Conservation (phyloP, 768 basidiomycete genomes). For the Lactarius evosmus region DNA sequence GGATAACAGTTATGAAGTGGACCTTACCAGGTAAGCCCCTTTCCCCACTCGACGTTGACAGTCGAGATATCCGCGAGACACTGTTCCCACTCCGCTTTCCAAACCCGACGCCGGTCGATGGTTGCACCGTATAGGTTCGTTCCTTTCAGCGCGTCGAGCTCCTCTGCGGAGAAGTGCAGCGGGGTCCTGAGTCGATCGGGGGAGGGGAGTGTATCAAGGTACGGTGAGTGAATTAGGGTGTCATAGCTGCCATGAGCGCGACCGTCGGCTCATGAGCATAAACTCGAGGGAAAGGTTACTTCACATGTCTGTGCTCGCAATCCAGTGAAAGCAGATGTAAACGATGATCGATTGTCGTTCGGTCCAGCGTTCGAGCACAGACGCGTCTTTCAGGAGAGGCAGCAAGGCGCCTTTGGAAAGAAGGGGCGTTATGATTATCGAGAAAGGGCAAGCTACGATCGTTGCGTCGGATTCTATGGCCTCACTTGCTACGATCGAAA, state of each 20-base stretch:
- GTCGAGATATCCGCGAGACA: slow-evolving; percentile 45
- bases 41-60: slow-evolving; percentile 43
- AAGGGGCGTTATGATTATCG: slow-evolving; percentile 58
- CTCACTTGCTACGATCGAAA: slow-evolving; percentile 47
- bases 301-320: slow-evolving; percentile 42
- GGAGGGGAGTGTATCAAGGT: slow-evolving; percentile 65
- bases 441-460: slow-evolving; percentile 66
- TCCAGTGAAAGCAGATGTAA: slow-evolving; percentile 66
- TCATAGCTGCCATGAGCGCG: slow-evolving; percentile 18
- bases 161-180: slow-evolving; percentile 61
- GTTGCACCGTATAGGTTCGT: slow-evolving; percentile 82
- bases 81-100: slow-evolving; percentile 59
- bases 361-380: slow-evolving; percentile 42
- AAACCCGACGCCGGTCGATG: slow-evolving; percentile 56
- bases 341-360: slow-evolving; percentile 66
- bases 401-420: slow-evolving; percentile 44
- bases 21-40: slow-evolving; percentile 64
- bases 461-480: slow-evolving; percentile 49
- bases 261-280: slow-evolving; percentile 6
- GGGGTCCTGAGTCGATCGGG: slow-evolving; percentile 60
- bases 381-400: slow-evolving; percentile 36
- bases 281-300: slow-evolving; percentile 15
- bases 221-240: slow-evolving; percentile 47
- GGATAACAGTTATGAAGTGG: slow-evolving; percentile 8
- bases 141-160: slow-evolving; percentile 66